Evolutionary conservation across 768 basidiomycete genomes (phyloP), one percentile per base, ranked within the genome.

Genomic region (Nevesoporus exiguus): DNA sequence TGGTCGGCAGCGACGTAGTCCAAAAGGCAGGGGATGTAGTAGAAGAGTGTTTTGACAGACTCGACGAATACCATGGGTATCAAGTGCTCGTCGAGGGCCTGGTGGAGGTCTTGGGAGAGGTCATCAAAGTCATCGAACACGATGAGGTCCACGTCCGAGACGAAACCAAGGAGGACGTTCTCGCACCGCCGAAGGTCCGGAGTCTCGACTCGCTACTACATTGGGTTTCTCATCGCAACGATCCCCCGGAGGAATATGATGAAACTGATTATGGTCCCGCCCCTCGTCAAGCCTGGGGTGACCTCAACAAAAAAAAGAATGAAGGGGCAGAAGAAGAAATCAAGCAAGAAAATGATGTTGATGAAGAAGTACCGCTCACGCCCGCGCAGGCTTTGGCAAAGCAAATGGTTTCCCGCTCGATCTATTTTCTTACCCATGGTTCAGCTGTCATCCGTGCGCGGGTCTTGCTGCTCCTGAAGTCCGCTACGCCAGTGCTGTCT

Each of bases 41-140:
- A 10, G 96, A 97, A 69, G 95, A 97, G 69, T 95, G 96, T 56
- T 98, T 98, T 61, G 96, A 98, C 70, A 84, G 94, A 27, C 76
- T 98, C 19, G 97, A 98, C 63, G 93, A 97, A 59, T 98, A 83
- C 66, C 96, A 98, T 68, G 96, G 94, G 14, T 98, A 99, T 71
- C 83, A 85, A 21, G 67, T 85, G 25, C 73, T 98, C 21, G 90
- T 95, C 2, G 90, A 93, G 57, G 90, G 92, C 0, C 76, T 99
- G 3, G 76, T 98, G 24, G 90, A 90, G 43, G 95, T 97, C 8
- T 71, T 99, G 42, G 81, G 80, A 39, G 90, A 96, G 57, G 86
- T 99, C 11, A 80, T 97, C 51, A 83, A 83, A 49, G 88, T 86
- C 31, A 83, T 97, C 60, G 82, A 84, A 57, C 65, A 71, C 0